phyloP scores from a whole-genome alignment of 106 monocot genomes.

The Phalaenopsis equestris region DNA sequence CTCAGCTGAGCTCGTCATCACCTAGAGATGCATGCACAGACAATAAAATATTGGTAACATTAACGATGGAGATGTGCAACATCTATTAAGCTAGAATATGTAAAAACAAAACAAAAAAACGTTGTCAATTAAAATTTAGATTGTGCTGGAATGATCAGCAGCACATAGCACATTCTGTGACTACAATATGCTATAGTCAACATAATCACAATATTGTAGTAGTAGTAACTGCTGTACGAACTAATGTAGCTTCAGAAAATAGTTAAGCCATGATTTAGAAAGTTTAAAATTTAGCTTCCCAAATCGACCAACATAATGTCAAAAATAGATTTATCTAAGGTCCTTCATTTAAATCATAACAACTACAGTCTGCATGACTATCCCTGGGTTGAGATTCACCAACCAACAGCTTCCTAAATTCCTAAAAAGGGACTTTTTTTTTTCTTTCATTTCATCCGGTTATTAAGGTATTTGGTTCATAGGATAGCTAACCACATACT shows the following conservation, averaged over 20 bases:
- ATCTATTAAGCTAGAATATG: background rate
- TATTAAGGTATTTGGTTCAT: too few relatives aligned
- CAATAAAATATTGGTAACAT: background rate
- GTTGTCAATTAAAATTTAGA: background rate
- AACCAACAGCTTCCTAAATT: background rate
- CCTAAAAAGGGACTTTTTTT: background rate
- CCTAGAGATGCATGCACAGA: constrained; percentile 27
- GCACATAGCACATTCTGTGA: background rate
- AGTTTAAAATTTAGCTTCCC: background rate
- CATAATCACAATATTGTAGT: background rate
- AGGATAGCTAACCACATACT: background rate
- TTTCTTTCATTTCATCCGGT: too few relatives aligned
- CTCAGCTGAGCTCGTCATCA: constrained; percentile 81
- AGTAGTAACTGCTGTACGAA: background rate
- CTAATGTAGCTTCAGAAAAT: background rate
- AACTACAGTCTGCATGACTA: background rate
- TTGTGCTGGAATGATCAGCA: background rate
- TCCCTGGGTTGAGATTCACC: background rate
- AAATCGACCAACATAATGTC: background rate
- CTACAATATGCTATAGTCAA: background rate
- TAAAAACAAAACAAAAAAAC: background rate
- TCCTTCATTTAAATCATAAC: background rate
- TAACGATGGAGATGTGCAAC: background rate
- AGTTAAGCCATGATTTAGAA: background rate
- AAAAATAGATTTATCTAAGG: background rate